phyloP scores from a whole-genome alignment of 768 basidiomycete genomes.

The Termitomyces sp. region DNA sequence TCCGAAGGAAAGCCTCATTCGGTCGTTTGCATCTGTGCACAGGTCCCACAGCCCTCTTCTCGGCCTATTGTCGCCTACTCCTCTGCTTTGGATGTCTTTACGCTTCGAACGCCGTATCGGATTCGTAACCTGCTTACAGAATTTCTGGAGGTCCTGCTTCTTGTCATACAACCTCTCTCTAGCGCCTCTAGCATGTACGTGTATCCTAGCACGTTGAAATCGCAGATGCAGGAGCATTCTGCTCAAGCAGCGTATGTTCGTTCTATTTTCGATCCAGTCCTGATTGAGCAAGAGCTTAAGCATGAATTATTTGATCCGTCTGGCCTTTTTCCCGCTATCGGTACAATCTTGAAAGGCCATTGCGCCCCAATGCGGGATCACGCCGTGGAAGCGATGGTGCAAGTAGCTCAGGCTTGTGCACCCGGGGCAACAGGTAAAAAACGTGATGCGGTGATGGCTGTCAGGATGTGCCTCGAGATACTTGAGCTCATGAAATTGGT shows the following conservation, averaged over 20 bases:
- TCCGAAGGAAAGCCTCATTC: constrained; percentile 46
- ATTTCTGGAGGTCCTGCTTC: constrained; percentile 74
- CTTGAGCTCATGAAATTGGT: constrained; percentile 95
- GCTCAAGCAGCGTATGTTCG: constrained; percentile 62
- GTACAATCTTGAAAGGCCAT: constrained; percentile 78
- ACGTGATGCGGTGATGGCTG: constrained; percentile 63
- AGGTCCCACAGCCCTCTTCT: constrained; percentile 32
- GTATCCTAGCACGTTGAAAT: constrained; percentile 50
- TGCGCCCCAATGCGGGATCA: constrained; percentile 92
- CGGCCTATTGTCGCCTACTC: constrained; percentile 39
- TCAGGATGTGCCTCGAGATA: constrained; percentile 83
- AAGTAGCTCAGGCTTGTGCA: constrained; percentile 53
- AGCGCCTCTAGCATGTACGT: constrained; percentile 54
- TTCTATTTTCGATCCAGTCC: constrained; percentile 72
- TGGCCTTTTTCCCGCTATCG: constrained; percentile 73
- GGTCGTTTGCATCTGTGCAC: constrained; percentile 50
- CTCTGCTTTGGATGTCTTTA: constrained; percentile 40
- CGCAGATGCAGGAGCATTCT: constrained; percentile 57
- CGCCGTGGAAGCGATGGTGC: constrained; percentile 79
- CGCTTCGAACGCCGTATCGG: constrained; percentile 67
- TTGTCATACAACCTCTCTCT: constrained; percentile 80
- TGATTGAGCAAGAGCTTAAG: constrained; percentile 78
- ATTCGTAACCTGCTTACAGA: constrained; percentile 65
- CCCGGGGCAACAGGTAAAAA: constrained; percentile 49
- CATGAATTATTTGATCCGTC: constrained; percentile 75